Conservation (phyloP, 257 asterid genomes). For the Fraxinus anomala region DNA sequence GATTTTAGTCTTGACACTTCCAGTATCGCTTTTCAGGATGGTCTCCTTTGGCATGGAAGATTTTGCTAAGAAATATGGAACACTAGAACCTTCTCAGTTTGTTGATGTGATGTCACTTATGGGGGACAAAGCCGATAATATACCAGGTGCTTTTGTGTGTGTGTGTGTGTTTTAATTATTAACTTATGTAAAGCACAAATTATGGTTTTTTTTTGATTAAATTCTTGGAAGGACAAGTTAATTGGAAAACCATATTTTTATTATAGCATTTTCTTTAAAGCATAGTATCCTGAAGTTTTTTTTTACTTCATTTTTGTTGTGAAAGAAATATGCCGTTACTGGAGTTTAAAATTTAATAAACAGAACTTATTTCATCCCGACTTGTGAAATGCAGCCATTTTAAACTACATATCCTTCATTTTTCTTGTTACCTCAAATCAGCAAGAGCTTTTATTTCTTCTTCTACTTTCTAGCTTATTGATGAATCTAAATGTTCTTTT, state of each 20-base stretch:
- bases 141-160: slow-evolving; percentile 63
- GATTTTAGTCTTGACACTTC: slow-evolving; percentile 16
- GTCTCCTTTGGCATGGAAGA: slow-evolving; percentile 96
- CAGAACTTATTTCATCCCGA: neutral
- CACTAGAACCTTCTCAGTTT: slow-evolving; percentile 82
- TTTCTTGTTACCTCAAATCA: neutral
- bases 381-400: neutral
- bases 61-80: slow-evolving; percentile 78
- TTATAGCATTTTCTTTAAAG: neutral
- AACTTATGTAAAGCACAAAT: neutral
- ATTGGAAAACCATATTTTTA: neutral
- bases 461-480: neutral
- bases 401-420: neutral
- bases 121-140: slow-evolving; percentile 90
- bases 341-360: neutral
- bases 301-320: neutral
- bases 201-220: too few species aligned
- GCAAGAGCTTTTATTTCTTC: neutral
- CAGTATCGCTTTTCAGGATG: slow-evolving; percentile 58
- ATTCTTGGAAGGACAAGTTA: neutral
- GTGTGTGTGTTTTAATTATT: neutral
- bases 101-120: slow-evolving; percentile 87
- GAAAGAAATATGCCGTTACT: neutral
- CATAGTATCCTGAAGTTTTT: neutral
- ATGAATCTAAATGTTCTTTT: slow-evolving; percentile 13